Evolutionary conservation across 768 basidiomycete species (phyloP).

Genomic region (Albatrellus ellisii): DNA sequence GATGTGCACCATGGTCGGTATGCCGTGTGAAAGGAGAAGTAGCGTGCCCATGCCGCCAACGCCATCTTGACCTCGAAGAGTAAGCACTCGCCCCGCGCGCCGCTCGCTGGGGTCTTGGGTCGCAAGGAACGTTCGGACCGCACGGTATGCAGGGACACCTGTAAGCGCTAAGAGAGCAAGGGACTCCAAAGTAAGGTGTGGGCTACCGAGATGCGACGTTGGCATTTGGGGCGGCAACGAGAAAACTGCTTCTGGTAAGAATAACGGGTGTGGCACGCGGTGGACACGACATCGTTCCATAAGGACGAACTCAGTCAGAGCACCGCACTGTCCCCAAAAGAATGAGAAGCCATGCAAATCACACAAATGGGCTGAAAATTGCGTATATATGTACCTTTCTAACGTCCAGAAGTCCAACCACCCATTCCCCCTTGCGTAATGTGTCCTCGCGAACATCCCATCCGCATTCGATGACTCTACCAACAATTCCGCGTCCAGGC

Average conservation of each 20-base stretch:
- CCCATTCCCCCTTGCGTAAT: constrained; percentile 72
- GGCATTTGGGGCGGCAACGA: neutral
- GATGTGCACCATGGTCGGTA: constrained; percentile 65
- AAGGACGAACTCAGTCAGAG: constrained; percentile 80
- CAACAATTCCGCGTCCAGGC: constrained; percentile 81
- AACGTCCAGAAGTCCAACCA: constrained; percentile 67
- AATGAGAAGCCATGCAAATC: constrained; percentile 9
- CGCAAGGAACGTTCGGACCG: constrained; percentile 40
- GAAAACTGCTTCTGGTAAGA: neutral
- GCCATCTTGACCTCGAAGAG: constrained; percentile 65
- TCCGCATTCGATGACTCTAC: constrained; percentile 70
- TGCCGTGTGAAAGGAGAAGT: constrained; percentile 57
- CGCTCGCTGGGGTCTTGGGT: constrained; percentile 9
- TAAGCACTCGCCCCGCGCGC: constrained; percentile 29
- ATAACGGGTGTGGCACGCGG: constrained; percentile 34
- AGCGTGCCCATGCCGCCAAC: constrained; percentile 67
- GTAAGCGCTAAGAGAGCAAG: constrained; percentile 70
- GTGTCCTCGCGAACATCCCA: constrained; percentile 57
- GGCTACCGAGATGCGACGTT: neutral
- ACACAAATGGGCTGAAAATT: constrained; percentile 3
- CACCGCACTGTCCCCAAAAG: constrained; percentile 46
- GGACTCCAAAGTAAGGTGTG: constrained; percentile 10
- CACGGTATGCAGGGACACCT: constrained; percentile 74
- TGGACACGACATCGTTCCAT: constrained; percentile 69
- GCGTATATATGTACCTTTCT: constrained; percentile 43